Evolutionary conservation across 495 filamentous ascomycete species (phyloP).

Genomic region (Podospora pseudopauciseta): DNA sequence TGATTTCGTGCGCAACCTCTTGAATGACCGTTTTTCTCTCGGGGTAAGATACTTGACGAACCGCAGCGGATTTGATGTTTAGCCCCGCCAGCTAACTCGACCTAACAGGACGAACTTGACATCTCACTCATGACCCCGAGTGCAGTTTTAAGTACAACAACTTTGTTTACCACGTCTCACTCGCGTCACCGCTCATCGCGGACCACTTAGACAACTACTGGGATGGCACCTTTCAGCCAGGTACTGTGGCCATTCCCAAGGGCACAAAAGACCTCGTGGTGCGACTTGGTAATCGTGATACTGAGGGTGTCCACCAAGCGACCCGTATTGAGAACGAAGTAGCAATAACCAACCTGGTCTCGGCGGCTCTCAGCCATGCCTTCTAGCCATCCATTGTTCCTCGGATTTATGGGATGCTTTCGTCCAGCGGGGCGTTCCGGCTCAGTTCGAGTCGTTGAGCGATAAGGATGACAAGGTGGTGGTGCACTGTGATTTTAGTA

Average conservation of each 20-base stretch:
- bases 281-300: constrained; percentile 7
- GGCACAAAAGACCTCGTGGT: constrained; percentile 10
- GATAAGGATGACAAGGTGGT: constrained; percentile 1
- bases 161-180: constrained; percentile 33
- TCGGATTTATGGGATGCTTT: constrained; percentile 12
- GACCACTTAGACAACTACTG: background rate
- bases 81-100: background rate
- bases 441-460: constrained; percentile 3
- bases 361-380: constrained; percentile 2
- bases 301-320: constrained; percentile 6
- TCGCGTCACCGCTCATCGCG: constrained; percentile 5
- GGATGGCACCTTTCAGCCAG: background rate
- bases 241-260: constrained; percentile 5
- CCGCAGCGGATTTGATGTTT: background rate
- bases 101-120: constrained; percentile 12
- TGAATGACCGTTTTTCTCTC: constrained; percentile 15
- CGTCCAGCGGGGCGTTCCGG: constrained; percentile 3
- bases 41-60: constrained; percentile 1
- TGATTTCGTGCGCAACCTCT: constrained; percentile 25
- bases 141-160: constrained; percentile 39
- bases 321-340: constrained; percentile 13
- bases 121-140: constrained; percentile 34
- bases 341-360: constrained; percentile 9
- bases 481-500: constrained; percentile 10
- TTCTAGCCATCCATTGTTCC: constrained; percentile 9